Evolutionary conservation across 331 rosid genomes (phyloP).

Genomic region (Erythrophleum ivorense): DNA sequence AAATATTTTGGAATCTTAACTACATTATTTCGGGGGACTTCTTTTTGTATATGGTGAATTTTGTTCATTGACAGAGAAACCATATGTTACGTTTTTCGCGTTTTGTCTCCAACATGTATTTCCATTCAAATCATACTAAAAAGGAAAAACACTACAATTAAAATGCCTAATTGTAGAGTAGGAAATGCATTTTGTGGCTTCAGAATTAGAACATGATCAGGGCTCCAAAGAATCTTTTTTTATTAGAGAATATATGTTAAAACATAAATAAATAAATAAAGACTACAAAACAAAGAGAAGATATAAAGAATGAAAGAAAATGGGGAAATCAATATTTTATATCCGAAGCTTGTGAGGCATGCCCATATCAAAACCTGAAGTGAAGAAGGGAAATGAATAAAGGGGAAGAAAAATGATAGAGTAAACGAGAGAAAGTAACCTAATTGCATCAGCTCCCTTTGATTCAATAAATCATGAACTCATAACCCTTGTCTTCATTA

Average conservation of each 20-base stretch:
- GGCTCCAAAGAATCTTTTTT: not conserved
- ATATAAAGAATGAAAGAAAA: slow-evolving; percentile 39
- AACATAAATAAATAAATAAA: too few relatives aligned
- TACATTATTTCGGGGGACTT: too few relatives aligned
- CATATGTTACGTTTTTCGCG: too few relatives aligned
- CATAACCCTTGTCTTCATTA: too few relatives aligned
- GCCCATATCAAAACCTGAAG: slow-evolving; percentile 31
- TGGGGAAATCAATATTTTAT: slow-evolving; percentile 20
- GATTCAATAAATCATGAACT: too few relatives aligned
- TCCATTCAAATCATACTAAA: slow-evolving; percentile 11
- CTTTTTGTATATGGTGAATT: too few relatives aligned
- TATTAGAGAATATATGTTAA: not conserved
- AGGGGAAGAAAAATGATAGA: not conserved
- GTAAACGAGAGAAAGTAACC: slow-evolving; percentile 34
- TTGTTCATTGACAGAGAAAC: too few relatives aligned
- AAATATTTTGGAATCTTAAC: too few relatives aligned
- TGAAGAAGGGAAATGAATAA: slow-evolving; percentile 27
- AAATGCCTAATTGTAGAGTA: not conserved
- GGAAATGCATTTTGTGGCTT: not conserved
- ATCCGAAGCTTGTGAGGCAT: slow-evolving; percentile 31
- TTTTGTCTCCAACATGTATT: slow-evolving; percentile 32
- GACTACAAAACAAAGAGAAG: slow-evolving; percentile 27
- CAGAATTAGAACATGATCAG: not conserved
- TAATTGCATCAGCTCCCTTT: too few relatives aligned
- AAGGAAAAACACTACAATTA: slow-evolving; percentile 15